Base-by-base conservation (phyloP, 1,284 basidiomycete species). In the Ceratobasidium sp. region DNA sequence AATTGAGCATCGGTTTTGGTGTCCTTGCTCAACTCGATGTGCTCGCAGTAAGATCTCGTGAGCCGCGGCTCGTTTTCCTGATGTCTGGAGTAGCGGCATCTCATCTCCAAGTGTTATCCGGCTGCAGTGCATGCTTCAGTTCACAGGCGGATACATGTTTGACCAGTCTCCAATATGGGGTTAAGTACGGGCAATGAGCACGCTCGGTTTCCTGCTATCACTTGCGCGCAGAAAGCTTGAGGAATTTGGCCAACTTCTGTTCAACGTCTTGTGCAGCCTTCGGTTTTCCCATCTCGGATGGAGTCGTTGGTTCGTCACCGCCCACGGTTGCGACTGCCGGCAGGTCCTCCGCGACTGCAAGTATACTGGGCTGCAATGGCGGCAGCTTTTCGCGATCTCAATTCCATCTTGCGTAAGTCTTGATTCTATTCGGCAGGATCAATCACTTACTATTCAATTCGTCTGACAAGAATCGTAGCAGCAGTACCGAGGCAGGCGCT, bases 401-500 rank as follows among this genome's bases (percentile, higher is more conserved):
- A 15, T n/a, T n/a, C 33, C 3, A 59, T 15, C 17, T 23, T 9
- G 4, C 40, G 33, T 56, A 1, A 38, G 52, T 59, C 13, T 59
- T 42, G 2, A 20, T 23, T 9, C 2, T 6, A 44, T 52, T 23
- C 26, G 17, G 17, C 12, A 61, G 13, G 9, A 1, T 23, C 12
- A 17, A n/a, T 23, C 33, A 56, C 86, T 48, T 80, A 94, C 95
- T 87, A 82, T 96, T 96, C 66, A 95, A 84, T 7, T 84, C 82
- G 1, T 91, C 90, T 64, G 95, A 90, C 69, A 91, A 88, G 83
- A 96, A 97, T 77, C 91, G 89, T 70, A 97, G 85, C 59, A 92
- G 85, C 3, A 97, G 88, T 17, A 96, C 86, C 1, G 94, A 94
- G 0, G 93, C 92, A 0, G 96, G 95, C 0, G 94, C 90, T 44